phyloP scores from a whole-genome alignment of 2,329 filamentous ascomycete genomes.

The Zelopaecilomyces penicillatus region DNA sequence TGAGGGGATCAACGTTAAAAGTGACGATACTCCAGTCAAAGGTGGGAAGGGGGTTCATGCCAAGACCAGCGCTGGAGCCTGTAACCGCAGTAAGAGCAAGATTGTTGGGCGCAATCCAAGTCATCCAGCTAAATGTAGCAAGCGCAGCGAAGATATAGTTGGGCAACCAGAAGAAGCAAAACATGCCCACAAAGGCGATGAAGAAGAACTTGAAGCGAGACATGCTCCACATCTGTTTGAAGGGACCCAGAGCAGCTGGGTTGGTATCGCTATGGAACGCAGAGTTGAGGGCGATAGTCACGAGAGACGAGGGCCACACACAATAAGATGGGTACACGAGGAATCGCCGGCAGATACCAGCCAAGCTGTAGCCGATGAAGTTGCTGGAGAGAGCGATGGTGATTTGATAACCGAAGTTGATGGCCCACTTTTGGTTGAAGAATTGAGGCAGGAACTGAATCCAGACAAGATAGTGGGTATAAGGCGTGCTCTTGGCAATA shows the following conservation, averaged over 20 bases:
- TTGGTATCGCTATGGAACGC: constrained; percentile 38
- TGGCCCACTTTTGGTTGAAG: constrained; percentile 43
- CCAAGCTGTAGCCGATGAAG: constrained; percentile 48
- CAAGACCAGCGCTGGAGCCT: constrained; percentile 29
- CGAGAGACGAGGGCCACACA: constrained; percentile 45
- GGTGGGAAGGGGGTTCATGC: constrained; percentile 32
- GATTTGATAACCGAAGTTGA: constrained; percentile 41
- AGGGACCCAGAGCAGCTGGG: constrained; percentile 15
- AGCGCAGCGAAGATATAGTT: constrained; percentile 41
- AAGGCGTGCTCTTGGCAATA: constrained; percentile 36
- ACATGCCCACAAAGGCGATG: constrained; percentile 36
- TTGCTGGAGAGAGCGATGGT: constrained; percentile 42
- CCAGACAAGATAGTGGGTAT: constrained; percentile 43
- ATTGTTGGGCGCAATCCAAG: constrained; percentile 42
- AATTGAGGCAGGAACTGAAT: constrained; percentile 39
- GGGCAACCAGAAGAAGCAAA: constrained; percentile 47
- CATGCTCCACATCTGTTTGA: constrained; percentile 29
- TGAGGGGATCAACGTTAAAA: constrained; percentile 25
- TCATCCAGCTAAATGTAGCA: constrained; percentile 43
- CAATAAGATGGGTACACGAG: constrained; percentile 44
- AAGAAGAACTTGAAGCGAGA: constrained; percentile 41
- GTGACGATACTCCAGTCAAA: constrained; percentile 35
- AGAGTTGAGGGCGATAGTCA: constrained; percentile 40
- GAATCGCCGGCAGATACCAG: constrained; percentile 41
- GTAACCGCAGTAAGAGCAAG: constrained; percentile 27